Percentiles rank a stretch among this genome's conserved stretches.
phyloP scores from a whole-genome alignment of 2,329 filamentous ascomycete species.

The Penicillium crustosum region DNA sequence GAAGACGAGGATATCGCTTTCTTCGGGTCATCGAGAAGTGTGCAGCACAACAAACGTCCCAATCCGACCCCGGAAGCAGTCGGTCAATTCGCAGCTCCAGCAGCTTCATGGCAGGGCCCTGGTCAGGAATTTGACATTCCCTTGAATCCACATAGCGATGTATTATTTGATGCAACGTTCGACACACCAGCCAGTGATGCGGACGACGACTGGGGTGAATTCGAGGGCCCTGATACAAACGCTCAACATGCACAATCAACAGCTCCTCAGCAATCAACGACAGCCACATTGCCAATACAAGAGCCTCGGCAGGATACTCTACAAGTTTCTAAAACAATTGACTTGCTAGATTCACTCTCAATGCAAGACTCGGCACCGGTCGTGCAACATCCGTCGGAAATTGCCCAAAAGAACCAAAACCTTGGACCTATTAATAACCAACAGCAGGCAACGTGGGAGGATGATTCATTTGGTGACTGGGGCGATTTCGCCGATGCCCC shows the following conservation, averaged over 20 bases:
- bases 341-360: constrained; percentile 33
- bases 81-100: constrained; percentile 8
- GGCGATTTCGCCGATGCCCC: constrained; percentile 21
- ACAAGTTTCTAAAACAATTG: constrained; percentile 15
- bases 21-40: constrained; percentile 5
- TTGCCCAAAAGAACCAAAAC: neutral
- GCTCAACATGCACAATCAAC: constrained; percentile 6
- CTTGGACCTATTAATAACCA: constrained; percentile 18
- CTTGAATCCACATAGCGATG: constrained; percentile 42
- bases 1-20: constrained; percentile 23
- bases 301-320: neutral
- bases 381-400: neutral
- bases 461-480: constrained; percentile 24
- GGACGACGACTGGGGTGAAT: constrained; percentile 50
- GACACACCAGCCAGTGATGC: constrained; percentile 29
- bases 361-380: constrained; percentile 24
- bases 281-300: neutral
- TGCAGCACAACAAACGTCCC: neutral
- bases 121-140: constrained; percentile 19
- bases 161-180: constrained; percentile 63
- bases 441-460: constrained; percentile 14
- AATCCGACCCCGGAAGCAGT: neutral
- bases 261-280: neutral
- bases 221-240: constrained; percentile 38
- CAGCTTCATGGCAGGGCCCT: constrained; percentile 8